phyloP scores from a whole-genome alignment of 805 yeast species.

The Candida qinlingensis region DNA sequence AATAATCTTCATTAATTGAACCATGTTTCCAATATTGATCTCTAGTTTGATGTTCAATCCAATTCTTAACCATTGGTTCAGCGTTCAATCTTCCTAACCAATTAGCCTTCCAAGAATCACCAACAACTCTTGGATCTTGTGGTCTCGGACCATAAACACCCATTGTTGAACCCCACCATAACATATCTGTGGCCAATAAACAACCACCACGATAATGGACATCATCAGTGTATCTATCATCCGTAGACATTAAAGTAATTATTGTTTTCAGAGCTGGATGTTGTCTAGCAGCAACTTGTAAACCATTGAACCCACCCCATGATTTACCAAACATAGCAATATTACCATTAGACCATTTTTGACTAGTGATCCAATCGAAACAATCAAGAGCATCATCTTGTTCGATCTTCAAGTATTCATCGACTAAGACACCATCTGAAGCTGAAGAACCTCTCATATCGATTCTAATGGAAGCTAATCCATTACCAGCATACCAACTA shows the following conservation, averaged over 20 bases:
- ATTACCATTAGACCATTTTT: conserved; percentile 40
- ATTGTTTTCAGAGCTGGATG: conserved; percentile 41
- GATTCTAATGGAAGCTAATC: conserved; percentile 38
- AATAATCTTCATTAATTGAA: conserved; percentile 37
- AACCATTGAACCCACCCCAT: conserved; percentile 45
- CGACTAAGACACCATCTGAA: conserved; percentile 36
- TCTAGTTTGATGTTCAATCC: conserved; percentile 40
- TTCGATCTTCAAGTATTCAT: conserved; percentile 38
- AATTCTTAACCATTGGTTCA: conserved; percentile 36
- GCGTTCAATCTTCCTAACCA: conserved; percentile 35
- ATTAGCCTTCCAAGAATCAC: conserved; percentile 34
- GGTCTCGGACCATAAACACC: conserved; percentile 39
- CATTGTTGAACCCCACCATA: conserved; percentile 49
- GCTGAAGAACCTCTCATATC: conserved; percentile 44
- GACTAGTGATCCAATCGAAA: conserved; percentile 37
- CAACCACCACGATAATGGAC: conserved; percentile 47
- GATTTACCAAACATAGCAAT: conserved; percentile 45
- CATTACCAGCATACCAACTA: conserved; percentile 42
- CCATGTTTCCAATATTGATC: conserved; percentile 46
- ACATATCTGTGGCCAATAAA: conserved; percentile 39
- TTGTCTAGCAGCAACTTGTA: conserved; percentile 41
- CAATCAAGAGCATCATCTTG: conserved; percentile 40
- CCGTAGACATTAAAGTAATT: conserved; percentile 41
- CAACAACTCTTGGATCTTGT: conserved; percentile 38
- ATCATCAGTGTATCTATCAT: conserved; percentile 42